phyloP scores from a whole-genome alignment of 2,329 filamentous ascomycete genomes.

The Ceratocystis ficicola region DNA sequence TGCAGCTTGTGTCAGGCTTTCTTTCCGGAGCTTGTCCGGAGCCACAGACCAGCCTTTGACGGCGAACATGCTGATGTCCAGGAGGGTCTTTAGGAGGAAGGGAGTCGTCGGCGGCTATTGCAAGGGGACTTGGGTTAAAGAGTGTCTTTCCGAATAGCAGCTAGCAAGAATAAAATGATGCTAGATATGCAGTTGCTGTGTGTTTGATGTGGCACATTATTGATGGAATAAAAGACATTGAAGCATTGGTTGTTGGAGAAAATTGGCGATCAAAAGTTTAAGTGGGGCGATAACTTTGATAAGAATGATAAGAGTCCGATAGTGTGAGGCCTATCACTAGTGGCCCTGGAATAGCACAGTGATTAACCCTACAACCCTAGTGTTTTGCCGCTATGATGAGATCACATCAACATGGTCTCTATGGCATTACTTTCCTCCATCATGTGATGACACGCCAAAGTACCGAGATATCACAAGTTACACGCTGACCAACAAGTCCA shows the following conservation, averaged over 20 bases:
- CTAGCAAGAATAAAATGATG: too few relatives aligned
- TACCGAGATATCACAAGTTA: too few relatives aligned
- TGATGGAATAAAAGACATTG: not conserved
- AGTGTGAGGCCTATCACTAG: not conserved
- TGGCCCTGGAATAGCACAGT: not conserved
- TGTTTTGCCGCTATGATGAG: too few relatives aligned
- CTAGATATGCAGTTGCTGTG: too few relatives aligned
- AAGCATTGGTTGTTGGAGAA: not conserved
- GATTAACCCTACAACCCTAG: too few relatives aligned
- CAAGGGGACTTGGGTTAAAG: too few relatives aligned
- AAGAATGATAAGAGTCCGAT: not conserved
- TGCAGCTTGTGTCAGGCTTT: constrained; percentile 34
- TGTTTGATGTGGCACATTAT: not conserved
- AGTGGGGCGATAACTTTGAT: constrained; percentile 12
- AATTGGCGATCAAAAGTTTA: constrained; percentile 10
- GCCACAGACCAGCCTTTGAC: constrained; percentile 87
- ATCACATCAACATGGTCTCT: too few relatives aligned
- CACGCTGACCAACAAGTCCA: too few relatives aligned
- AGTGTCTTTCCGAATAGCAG: too few relatives aligned
- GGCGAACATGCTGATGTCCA: constrained; percentile 57
- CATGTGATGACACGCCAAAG: too few relatives aligned
- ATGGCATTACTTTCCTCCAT: too few relatives aligned
- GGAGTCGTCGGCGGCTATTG: too few relatives aligned
- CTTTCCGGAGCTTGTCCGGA: constrained; percentile 56
- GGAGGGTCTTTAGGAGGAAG: constrained; percentile 7